phyloP scores from a whole-genome alignment of 2,329 filamentous ascomycete species.

The Aspergillus hortae region DNA sequence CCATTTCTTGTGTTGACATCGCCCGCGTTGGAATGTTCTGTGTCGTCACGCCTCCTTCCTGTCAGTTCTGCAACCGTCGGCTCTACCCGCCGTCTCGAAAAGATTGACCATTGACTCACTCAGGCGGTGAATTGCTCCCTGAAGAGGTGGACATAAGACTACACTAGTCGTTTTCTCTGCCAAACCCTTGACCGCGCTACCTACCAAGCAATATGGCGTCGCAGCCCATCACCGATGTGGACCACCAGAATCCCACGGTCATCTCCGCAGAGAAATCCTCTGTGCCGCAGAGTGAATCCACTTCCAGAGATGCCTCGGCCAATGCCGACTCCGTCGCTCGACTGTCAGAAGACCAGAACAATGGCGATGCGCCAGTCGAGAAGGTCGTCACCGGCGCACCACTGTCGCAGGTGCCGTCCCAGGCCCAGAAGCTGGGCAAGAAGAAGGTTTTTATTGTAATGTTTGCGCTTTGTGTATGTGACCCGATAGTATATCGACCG shows the following conservation, averaged over 20 bases:
- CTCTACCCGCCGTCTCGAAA: conserved; percentile 1
- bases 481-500: background rate
- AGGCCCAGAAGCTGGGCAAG: conserved; percentile 37
- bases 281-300: background rate
- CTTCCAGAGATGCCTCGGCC: background rate
- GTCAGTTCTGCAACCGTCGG: conserved; percentile 4
- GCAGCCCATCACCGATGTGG: background rate
- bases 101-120: background rate
- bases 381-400: conserved; percentile 17
- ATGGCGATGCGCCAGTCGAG: conserved; percentile 13
- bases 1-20: background rate
- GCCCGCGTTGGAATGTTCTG: background rate
- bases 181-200: background rate
- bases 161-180: background rate
- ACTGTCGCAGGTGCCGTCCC: conserved; percentile 33
- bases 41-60: background rate
- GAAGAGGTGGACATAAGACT: too few species aligned
- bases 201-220: background rate
- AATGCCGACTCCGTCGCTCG: conserved; percentile 8
- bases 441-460: conserved; percentile 41
- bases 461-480: conserved; percentile 38
- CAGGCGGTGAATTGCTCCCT: too few species aligned
- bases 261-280: background rate
- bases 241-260: background rate
- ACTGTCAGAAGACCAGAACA: conserved; percentile 2